Base-by-base conservation (phyloP, 768 basidiomycete species). In the Peribolospora baueri region DNA sequence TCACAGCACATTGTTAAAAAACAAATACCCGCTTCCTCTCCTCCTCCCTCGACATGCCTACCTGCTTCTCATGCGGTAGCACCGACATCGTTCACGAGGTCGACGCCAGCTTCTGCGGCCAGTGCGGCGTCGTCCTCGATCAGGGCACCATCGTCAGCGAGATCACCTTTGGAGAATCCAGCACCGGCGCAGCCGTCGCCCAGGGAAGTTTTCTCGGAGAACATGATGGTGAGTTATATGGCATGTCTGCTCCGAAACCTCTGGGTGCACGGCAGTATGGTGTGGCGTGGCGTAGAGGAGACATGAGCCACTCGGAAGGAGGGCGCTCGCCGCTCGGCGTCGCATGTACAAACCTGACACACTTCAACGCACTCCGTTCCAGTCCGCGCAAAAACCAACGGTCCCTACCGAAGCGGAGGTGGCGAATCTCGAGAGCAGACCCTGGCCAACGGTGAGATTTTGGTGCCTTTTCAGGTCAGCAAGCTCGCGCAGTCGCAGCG, bases 141-240 rank as follows among this genome's bases (percentile, higher is more conserved):
- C 85, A 93, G 68, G 88, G 86, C 63, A 78, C 81, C 3, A 87
- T 97, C 57, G 85, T 95, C 7, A 83, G 81, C 59, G 93, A 98
- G 65, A 77, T 98, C 54, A 78, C 80, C 1, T 98, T 98, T 61
- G 86, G 87, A n/a, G 93, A 98, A 72, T 82, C 83, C 4, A 76
- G 81, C 8, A 75, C 76, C 39, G 93, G 93, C 37, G 85, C 88
- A 4, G 90, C 91, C 1, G 84, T 95, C 73, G 90, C 93, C 2
- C 83, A 90, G 63, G 93, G 93, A 3, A 80, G 82, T 3, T 93
- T 84, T 62, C 86, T 98, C 9, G 84, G 76, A 0, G 81, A 84
- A 62, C 84, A 85, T 55, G 79, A 88, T 49, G 90, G 90, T 95
- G 63, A 66, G 83, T 76, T 38, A 9, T n/a, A 10, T 25, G 25